Percentiles rank a stretch among this genome's conserved stretches.
These are phyloP conservation scores for Ustilago vetiveriae DNA, from an alignment of 1,284 basidiomycete species.

Conservation along the genomic window DNA sequence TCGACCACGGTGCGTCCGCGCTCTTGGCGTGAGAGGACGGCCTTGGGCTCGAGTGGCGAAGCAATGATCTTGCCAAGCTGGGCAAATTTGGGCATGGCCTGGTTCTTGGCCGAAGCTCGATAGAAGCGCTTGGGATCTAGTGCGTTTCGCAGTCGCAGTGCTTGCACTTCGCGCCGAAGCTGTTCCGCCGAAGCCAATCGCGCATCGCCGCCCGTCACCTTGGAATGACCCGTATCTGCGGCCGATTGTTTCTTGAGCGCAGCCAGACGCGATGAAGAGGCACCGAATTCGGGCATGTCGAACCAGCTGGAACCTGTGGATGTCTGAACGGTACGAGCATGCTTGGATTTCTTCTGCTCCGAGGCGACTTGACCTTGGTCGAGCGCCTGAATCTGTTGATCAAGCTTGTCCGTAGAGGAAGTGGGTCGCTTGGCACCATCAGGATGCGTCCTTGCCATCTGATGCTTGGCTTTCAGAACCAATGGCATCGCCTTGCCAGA, in stretches of 20 bases:
- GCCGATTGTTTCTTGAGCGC: constrained; percentile 39
- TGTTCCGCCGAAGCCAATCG: constrained; percentile 68
- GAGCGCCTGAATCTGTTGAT: constrained; percentile 42
- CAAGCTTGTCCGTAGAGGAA: constrained; percentile 25
- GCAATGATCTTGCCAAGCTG: constrained; percentile 89
- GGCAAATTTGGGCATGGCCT: constrained; percentile 74
- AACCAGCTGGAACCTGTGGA: constrained; percentile 87
- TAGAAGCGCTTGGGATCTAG: constrained; percentile 97
- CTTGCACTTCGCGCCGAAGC: constrained; percentile 90
- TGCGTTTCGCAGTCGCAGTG: constrained; percentile 86
- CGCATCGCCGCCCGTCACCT: constrained; percentile 53
- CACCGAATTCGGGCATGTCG: constrained; percentile 81
- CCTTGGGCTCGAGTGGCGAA: constrained; percentile 80
- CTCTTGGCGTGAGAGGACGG: constrained; percentile 75
- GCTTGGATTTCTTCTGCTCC: constrained; percentile 37
- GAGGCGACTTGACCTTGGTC: constrained; percentile 16
- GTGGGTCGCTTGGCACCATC: neutral
- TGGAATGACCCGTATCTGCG: constrained; percentile 40
- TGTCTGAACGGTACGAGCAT: constrained; percentile 30
- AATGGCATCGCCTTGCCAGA: constrained; percentile 30
- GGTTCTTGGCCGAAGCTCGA: constrained; percentile 81
- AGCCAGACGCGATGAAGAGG: constrained; percentile 28
- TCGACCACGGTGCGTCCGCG: constrained; percentile 86
- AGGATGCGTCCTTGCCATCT: constrained; percentile 20
- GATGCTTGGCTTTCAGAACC: constrained; percentile 41